Percentiles rank a stretch among this genome's conserved stretches.
phyloP scores from a whole-genome alignment of 805 yeast species.

The Peterozyma toletana region DNA sequence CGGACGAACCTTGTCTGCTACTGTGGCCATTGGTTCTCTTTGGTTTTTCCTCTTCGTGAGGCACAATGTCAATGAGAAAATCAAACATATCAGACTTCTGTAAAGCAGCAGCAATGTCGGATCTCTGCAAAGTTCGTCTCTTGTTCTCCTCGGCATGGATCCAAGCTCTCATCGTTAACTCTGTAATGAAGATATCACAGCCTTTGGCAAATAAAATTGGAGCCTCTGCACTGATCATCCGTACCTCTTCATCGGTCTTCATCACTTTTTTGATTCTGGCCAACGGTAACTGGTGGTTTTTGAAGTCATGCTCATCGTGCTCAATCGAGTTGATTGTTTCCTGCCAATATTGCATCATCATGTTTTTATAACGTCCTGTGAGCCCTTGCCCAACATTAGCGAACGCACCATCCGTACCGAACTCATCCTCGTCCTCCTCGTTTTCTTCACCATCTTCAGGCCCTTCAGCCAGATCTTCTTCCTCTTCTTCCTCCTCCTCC shows the following conservation, averaged over 20 bases:
- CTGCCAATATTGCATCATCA: constrained; percentile 97
- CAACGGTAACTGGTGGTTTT: constrained; percentile 88
- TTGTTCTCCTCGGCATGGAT: constrained; percentile 96
- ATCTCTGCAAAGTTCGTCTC: constrained; percentile 86
- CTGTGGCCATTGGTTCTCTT: constrained; percentile 17
- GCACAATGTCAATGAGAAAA: constrained; percentile 91
- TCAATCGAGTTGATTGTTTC: constrained; percentile 89
- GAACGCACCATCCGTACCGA: constrained; percentile 27
- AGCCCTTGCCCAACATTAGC: constrained; percentile 91
- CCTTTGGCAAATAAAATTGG: constrained; percentile 97
- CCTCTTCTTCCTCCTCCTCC: constrained; percentile 10
- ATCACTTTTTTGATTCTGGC: constrained; percentile 96
- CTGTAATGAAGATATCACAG: constrained; percentile 95
- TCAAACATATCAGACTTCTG: constrained; percentile 97
- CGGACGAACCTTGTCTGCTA: neutral
- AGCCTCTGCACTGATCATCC: constrained; percentile 98
- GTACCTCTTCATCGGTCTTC: constrained; percentile 96
- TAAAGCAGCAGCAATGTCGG: constrained; percentile 92
- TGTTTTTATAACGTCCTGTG: constrained; percentile 70
- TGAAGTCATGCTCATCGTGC: constrained; percentile 82
- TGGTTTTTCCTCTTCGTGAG: constrained; percentile 74
- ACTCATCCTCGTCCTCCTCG: constrained; percentile 24
- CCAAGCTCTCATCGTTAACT: constrained; percentile 98
- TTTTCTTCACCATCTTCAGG: constrained; percentile 27
- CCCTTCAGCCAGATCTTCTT: constrained; percentile 19